Conservation (phyloP, 2,329 filamentous ascomycete genomes). For the Trichoderma atroviride region DNA sequence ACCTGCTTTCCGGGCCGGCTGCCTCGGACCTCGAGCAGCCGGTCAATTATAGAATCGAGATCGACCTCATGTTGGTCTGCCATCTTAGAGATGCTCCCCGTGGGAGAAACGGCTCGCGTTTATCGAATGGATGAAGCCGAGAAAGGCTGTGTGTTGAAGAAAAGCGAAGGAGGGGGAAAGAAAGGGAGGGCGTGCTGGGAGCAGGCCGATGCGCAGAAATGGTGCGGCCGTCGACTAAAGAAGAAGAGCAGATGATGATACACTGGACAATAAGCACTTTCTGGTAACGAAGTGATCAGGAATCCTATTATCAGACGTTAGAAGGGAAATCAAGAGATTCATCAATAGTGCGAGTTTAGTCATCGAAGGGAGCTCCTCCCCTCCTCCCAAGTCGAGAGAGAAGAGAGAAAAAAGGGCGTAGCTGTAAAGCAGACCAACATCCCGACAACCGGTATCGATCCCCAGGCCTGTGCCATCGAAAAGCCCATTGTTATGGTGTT, state of each 20-base stretch:
- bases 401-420: not conserved
- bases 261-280: conserved; percentile 37
- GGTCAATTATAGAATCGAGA: conserved; percentile 98
- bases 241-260: conserved; percentile 35
- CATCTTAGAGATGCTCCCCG: conserved; percentile 51
- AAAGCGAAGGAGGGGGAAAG: conserved; percentile 21
- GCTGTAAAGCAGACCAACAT: not conserved
- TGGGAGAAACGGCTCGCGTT: conserved; percentile 43
- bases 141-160: conserved; percentile 33
- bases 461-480: conserved; percentile 7
- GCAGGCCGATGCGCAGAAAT: conserved; percentile 36
- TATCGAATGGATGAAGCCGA: conserved; percentile 36
- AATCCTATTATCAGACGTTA: conserved; percentile 13
- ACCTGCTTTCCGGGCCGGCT: conserved; percentile 99
- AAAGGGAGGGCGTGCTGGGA: conserved; percentile 30
- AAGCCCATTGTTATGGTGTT: conserved; percentile 1
- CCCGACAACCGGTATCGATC: not conserved
- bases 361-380: conserved; percentile 1
- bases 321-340: conserved; percentile 1
- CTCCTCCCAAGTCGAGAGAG: not conserved
- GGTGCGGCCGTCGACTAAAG: conserved; percentile 35
- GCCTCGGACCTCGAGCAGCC: conserved; percentile 94
- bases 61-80: conserved; percentile 83
- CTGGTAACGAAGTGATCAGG: conserved; percentile 11
- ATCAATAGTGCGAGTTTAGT: conserved; percentile 11